Conservation (phyloP, 2,329 filamentous ascomycete genomes). For the Colletotrichum musicola region DNA sequence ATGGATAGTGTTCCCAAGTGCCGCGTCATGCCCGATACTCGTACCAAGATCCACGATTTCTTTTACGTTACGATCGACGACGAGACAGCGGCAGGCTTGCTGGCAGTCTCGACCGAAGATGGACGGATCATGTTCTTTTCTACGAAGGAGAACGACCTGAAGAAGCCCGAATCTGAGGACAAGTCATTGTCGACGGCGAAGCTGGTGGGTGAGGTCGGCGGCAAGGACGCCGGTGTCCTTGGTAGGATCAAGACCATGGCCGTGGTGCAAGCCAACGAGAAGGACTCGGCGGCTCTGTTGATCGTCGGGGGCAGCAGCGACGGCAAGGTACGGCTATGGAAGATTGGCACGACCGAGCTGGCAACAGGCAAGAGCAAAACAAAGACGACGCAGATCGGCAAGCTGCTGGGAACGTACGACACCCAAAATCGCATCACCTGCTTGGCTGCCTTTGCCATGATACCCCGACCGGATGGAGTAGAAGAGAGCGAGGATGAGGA, state of each 20-base stretch:
- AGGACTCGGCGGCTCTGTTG: conserved; percentile 59
- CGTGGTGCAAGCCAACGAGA: conserved; percentile 62
- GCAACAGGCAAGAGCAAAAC: conserved; percentile 43
- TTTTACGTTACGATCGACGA: conserved; percentile 73
- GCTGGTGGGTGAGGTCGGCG: conserved; percentile 83
- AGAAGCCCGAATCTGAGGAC: conserved; percentile 45
- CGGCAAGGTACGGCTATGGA: conserved; percentile 86
- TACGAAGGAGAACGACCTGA: conserved; percentile 67
- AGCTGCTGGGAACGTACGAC: conserved; percentile 81
- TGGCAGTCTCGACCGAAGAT: conserved; percentile 90
- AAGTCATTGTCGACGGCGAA: conserved; percentile 68
- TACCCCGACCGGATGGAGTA: conserved; percentile 71
- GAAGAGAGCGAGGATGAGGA: conserved; percentile 70
- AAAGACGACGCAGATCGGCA: conserved; percentile 63
- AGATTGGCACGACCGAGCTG: conserved; percentile 61
- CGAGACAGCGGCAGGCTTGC: conserved; percentile 63
- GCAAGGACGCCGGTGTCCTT: conserved; percentile 73
- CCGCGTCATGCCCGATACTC: conserved; percentile 74
- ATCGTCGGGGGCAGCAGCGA: conserved; percentile 86
- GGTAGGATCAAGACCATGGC: conserved; percentile 92
- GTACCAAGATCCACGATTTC: conserved; percentile 87
- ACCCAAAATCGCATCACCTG: conserved; percentile 93
- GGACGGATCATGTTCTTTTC: conserved; percentile 88
- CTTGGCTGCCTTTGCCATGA: conserved; percentile 87
- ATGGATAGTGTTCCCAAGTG: conserved; percentile 88